Percentiles rank a stretch among this genome's conserved stretches.
phyloP scores from a whole-genome alignment of 2,329 filamentous ascomycete species.

The Triangularia setosa region DNA sequence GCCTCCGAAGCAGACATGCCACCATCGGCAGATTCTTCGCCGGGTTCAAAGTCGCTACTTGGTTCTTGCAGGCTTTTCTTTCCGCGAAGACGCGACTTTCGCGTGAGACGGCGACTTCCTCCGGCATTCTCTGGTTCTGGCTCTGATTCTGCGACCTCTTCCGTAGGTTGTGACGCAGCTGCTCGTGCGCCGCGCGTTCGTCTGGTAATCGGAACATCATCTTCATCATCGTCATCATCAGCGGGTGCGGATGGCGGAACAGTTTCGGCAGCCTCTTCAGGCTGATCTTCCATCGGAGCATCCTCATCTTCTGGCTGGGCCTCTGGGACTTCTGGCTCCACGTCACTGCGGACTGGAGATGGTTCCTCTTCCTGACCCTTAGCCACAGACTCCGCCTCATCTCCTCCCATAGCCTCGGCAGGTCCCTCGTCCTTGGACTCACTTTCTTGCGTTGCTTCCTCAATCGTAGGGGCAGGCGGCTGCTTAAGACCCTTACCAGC shows the following conservation, averaged over 20 bases:
- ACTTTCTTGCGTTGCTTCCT: conserved; percentile 53
- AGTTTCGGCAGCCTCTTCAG: conserved; percentile 29
- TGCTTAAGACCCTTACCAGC: conserved; percentile 46
- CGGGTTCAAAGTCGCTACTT: conserved; percentile 60
- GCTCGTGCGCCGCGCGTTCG: conserved; percentile 36
- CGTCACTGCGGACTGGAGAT: conserved; percentile 29
- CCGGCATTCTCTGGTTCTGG: conserved; percentile 27
- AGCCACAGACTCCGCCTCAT: conserved; percentile 34
- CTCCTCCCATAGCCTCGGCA: conserved; percentile 29
- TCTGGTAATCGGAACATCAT: conserved; percentile 29
- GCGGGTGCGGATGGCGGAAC: conserved; percentile 29
- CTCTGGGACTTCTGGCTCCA: conserved; percentile 3
- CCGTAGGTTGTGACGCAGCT: conserved; percentile 25
- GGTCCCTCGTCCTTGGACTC: conserved; percentile 32
- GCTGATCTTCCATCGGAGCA: conserved; percentile 27
- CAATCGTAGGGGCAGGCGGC: conserved; percentile 41
- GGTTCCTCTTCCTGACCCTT: conserved; percentile 22
- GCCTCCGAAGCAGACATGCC: conserved; percentile 38
- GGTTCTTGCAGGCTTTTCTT: conserved; percentile 48
- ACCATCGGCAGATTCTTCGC: conserved; percentile 55
- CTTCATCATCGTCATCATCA: conserved; percentile 19
- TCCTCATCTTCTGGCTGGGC: conserved; percentile 15
- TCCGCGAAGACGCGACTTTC: conserved; percentile 41
- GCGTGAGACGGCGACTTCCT: conserved; percentile 46
- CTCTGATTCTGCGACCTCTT: conserved; percentile 18